Evolutionary conservation across 164 flowering plant species (phyloP).

Genomic region (Vitis amurensis): DNA sequence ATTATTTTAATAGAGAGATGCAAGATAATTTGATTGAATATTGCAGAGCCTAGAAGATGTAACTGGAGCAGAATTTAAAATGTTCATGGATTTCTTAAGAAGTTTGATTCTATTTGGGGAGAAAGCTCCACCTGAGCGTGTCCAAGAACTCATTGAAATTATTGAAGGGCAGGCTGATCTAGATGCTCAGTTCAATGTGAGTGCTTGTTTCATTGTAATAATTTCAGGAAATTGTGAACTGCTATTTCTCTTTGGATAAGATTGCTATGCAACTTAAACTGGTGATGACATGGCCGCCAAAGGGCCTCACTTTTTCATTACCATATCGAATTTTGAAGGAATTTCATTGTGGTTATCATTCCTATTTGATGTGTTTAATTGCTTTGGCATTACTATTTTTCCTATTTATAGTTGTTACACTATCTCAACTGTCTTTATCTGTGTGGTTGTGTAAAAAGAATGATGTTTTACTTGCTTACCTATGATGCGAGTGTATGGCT

Average conservation of each 20-base stretch:
- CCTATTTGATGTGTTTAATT: too few relatives aligned
- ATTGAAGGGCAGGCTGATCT: slow-evolving; percentile 97
- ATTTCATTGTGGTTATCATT: too few relatives aligned
- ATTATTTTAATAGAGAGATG: slow-evolving; percentile 1
- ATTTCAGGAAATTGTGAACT: not conserved
- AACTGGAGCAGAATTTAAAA: slow-evolving; percentile 89
- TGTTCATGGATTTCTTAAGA: slow-evolving; percentile 92
- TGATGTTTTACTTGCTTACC: too few relatives aligned
- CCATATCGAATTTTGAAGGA: too few relatives aligned
- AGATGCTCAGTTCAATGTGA: slow-evolving; percentile 85
- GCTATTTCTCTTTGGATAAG: not conserved
- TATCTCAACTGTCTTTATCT: too few relatives aligned
- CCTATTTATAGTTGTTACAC: too few relatives aligned
- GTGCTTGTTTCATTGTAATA: slow-evolving; percentile 22
- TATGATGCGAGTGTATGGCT: too few relatives aligned
- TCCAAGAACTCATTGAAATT: slow-evolving; percentile 80
- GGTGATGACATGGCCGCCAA: too few relatives aligned
- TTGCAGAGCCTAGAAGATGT: slow-evolving; percentile 94
- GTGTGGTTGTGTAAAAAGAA: too few relatives aligned
- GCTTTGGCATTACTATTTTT: too few relatives aligned
- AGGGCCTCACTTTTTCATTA: too few relatives aligned
- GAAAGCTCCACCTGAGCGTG: slow-evolving; percentile 74
- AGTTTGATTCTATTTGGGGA: slow-evolving; percentile 90
- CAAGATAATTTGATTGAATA: slow-evolving; percentile 9
- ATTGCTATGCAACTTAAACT: not conserved